A percentile compares a stretch with the other conserved stretches of the same genome.
Evolutionary conservation across 495 filamentous ascomycete genomes (phyloP).

Genomic region (Letharia lupina): DNA sequence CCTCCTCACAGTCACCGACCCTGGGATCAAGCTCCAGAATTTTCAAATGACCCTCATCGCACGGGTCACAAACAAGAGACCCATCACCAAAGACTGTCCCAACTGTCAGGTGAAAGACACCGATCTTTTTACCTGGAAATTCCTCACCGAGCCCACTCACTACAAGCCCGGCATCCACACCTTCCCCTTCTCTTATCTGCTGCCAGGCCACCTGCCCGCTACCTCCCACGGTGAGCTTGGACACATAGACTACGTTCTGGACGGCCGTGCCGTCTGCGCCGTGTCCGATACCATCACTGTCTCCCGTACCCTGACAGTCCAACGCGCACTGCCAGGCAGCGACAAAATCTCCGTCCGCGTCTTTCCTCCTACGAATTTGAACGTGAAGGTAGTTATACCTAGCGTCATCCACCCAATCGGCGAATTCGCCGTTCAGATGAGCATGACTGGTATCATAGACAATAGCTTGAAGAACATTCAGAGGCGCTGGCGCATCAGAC

Average conservation of each 20-base stretch:
- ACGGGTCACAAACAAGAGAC: constrained; percentile 64
- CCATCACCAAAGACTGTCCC: constrained; percentile 65
- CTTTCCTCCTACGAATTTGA: constrained; percentile 92
- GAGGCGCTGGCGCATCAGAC: constrained; percentile 78
- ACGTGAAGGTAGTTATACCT: constrained; percentile 68
- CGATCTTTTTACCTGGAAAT: constrained; percentile 68
- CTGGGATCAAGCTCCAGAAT: constrained; percentile 54
- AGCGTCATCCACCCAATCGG: constrained; percentile 82
- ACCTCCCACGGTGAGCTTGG: constrained; percentile 65
- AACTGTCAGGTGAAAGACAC: constrained; percentile 63
- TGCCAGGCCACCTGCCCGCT: constrained; percentile 80
- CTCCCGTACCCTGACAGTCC: constrained; percentile 56
- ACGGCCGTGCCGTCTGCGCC: constrained; percentile 56
- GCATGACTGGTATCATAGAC: constrained; percentile 68
- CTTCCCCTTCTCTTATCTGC: constrained; percentile 86
- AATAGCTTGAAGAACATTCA: constrained; percentile 42
- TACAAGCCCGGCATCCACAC: constrained; percentile 60
- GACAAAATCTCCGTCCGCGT: constrained; percentile 73
- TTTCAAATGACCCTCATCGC: constrained; percentile 62
- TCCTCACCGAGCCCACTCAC: constrained; percentile 58
- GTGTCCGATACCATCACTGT: constrained; percentile 57
- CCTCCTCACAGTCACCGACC: constrained; percentile 58
- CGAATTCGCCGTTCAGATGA: constrained; percentile 67
- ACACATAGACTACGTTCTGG: constrained; percentile 69
- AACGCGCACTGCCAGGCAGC: constrained; percentile 69